A percentile compares a stretch with the other conserved stretches of the same genome.
Evolutionary conservation across 768 basidiomycete genomes (phyloP).

Genomic region (Suillus plorans): DNA sequence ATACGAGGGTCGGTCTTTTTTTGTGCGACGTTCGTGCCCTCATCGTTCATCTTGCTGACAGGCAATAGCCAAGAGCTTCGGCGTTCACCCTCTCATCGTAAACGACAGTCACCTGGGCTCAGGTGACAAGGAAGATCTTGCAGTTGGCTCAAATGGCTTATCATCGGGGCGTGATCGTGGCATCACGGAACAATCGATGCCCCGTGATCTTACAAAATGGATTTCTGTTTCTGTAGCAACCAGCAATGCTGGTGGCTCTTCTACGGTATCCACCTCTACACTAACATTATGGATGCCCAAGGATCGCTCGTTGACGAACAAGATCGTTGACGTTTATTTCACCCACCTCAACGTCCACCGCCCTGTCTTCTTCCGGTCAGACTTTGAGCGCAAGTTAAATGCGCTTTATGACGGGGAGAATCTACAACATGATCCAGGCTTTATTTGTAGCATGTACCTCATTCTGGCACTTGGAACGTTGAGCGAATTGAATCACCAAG

Average conservation of each 20-base stretch:
- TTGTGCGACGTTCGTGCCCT: neutral
- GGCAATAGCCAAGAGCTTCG: slow-evolving; percentile 77
- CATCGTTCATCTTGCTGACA: slow-evolving; percentile 24
- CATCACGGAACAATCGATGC: slow-evolving; percentile 50
- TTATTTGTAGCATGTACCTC: slow-evolving; percentile 74
- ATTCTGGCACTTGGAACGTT: slow-evolving; percentile 80
- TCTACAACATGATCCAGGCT: slow-evolving; percentile 69
- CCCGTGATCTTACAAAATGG: slow-evolving; percentile 67
- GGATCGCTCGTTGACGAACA: slow-evolving; percentile 63
- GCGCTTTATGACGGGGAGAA: slow-evolving; percentile 62
- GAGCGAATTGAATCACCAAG: slow-evolving; percentile 77
- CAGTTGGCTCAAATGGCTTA: slow-evolving; percentile 72
- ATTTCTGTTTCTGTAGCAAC: slow-evolving; percentile 51
- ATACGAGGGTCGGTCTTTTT: slow-evolving; percentile 47
- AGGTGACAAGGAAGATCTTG: slow-evolving; percentile 69
- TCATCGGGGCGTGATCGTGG: slow-evolving; percentile 68
- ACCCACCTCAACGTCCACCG: slow-evolving; percentile 75
- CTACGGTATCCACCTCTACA: slow-evolving; percentile 23
- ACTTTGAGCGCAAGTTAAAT: slow-evolving; percentile 64
- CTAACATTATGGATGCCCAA: slow-evolving; percentile 69
- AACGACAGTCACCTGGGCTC: slow-evolving; percentile 57
- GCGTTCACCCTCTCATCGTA: slow-evolving; percentile 71
- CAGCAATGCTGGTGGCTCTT: slow-evolving; percentile 34
- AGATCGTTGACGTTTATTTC: slow-evolving; percentile 73
- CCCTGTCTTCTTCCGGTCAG: slow-evolving; percentile 68